A percentile compares a stretch with the other conserved stretches of the same genome.
Conservation (phyloP, 306 rosid genomes). For the Phaseolus lunatus region DNA sequence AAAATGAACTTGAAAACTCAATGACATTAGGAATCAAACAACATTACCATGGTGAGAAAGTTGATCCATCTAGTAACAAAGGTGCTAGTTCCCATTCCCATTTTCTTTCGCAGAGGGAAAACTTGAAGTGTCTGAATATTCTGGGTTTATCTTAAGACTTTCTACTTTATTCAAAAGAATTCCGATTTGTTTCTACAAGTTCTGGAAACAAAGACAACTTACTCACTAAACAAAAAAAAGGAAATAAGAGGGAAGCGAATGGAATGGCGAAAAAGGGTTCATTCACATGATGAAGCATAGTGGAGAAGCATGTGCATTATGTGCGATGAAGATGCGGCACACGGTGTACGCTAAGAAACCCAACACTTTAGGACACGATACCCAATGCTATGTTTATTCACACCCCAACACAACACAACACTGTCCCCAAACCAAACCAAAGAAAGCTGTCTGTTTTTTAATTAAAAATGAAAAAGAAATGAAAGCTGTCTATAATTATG, state of each 20-base stretch:
- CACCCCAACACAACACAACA: conserved; percentile 6
- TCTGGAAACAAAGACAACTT: neutral
- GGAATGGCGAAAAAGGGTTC: neutral
- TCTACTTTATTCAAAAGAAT: neutral
- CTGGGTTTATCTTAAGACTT: conserved; percentile 6
- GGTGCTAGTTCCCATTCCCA: conserved; percentile 93
- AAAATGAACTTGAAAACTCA: conserved; percentile 30
- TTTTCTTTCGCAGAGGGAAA: conserved; percentile 44
- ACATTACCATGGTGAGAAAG: conserved; percentile 83
- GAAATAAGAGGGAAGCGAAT: neutral
- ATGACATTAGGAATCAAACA: conserved; percentile 16
- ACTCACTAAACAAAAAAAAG: too few species aligned
- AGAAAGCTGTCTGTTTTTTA: conserved; percentile 5
- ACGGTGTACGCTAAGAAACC: conserved; percentile 36
- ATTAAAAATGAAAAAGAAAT: neutral
- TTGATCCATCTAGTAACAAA: conserved; percentile 95
- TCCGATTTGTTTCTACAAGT: neutral
- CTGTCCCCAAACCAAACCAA: neutral
- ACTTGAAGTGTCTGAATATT: conserved; percentile 37
- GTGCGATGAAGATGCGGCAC: conserved; percentile 41
- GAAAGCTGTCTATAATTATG: neutral
- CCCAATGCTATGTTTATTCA: conserved; percentile 10
- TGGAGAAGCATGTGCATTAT: conserved; percentile 42
- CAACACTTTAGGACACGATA: conserved; percentile 60
- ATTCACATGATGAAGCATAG: neutral